Evolutionary conservation across 1,284 basidiomycete species (phyloP), one percentile per base, ranked within the genome.

Genomic region (Irpex rosettiformis): DNA sequence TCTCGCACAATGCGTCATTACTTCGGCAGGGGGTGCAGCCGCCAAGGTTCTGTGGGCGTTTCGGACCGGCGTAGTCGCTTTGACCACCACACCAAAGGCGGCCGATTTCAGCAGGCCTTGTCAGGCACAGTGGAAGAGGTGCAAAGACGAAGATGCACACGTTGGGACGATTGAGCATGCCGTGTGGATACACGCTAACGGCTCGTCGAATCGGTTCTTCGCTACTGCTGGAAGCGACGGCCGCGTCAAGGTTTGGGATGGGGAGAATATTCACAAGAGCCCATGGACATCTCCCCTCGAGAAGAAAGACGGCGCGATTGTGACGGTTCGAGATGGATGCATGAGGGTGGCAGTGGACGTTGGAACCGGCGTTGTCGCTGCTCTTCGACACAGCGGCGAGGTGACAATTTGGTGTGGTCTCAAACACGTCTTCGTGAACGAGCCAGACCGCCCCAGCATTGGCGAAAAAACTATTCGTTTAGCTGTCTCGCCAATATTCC

Each of bases 31-130:
- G 49, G 86, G 88, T 1, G 83, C 84, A 21, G 87, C 88, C 0
- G 89, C 83, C 6, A 82, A 82, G 57, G 78, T 92, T 25, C 74
- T 84, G 5, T 94, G 93, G 93, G 93, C 91, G 1, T 89, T 85
- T 65, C 76, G 78, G 30, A 83, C 79, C 47, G 93, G 93, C 42
- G 82, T 85, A 58, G 79, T 95, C 6, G 79, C 84, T 0, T 75
- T 91, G 28, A 85, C 86, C 27, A 77, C 76, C 4, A 82, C 83
- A 0, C 73, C 73, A 16, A 79, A 78, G 40, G 81, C 81, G 18
- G 85, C 89, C 79, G 85, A 88, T 51, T 67, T 72, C 18, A 70
- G 71, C 22, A 77, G 82, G 47, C 58, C 64, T 29, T 74, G 78
- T 16, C 74, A 77, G 3, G 77, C 78, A 24, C 80, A 75, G 52